Evolutionary conservation across 2,329 filamentous ascomycete genomes (phyloP).

Genomic region (Apiospora aurea): DNA sequence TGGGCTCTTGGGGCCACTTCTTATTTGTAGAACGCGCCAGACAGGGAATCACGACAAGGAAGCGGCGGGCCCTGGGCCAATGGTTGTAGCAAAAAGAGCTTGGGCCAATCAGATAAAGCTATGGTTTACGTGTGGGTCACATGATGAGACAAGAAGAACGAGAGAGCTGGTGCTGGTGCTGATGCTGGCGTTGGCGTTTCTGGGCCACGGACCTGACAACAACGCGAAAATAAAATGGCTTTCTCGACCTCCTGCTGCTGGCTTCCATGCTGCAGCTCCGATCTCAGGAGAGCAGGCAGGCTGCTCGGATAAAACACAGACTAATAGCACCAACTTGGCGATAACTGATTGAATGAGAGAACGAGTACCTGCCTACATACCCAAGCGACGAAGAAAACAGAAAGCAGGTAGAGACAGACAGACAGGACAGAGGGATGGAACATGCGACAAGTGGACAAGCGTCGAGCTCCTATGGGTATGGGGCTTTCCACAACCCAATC

Average conservation of each 20-base stretch:
- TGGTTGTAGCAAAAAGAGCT: slow-evolving; percentile 24
- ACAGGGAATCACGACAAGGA: slow-evolving; percentile 26
- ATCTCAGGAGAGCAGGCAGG: neutral
- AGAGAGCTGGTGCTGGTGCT: neutral
- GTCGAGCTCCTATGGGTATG: slow-evolving; percentile 13
- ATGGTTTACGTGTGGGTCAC: slow-evolving; percentile 20
- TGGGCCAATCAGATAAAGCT: slow-evolving; percentile 15
- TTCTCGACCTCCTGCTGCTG: neutral
- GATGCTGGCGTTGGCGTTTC: neutral
- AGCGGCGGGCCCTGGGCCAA: slow-evolving; percentile 26
- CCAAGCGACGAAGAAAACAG: neutral
- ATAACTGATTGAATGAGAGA: neutral
- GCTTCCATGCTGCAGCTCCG: neutral
- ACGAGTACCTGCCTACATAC: too few species aligned
- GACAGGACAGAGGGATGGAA: neutral
- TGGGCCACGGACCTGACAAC: neutral
- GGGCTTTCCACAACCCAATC: slow-evolving; percentile 19
- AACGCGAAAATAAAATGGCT: neutral
- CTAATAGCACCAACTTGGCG: neutral
- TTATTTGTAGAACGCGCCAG: slow-evolving; percentile 51
- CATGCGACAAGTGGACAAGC: slow-evolving; percentile 7
- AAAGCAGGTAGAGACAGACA: neutral
- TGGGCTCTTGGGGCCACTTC: slow-evolving; percentile 46
- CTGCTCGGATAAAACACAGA: neutral
- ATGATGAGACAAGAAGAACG: slow-evolving; percentile 26